Conservation (phyloP, 2,329 filamentous ascomycete genomes). For the Myotisia sp. region DNA sequence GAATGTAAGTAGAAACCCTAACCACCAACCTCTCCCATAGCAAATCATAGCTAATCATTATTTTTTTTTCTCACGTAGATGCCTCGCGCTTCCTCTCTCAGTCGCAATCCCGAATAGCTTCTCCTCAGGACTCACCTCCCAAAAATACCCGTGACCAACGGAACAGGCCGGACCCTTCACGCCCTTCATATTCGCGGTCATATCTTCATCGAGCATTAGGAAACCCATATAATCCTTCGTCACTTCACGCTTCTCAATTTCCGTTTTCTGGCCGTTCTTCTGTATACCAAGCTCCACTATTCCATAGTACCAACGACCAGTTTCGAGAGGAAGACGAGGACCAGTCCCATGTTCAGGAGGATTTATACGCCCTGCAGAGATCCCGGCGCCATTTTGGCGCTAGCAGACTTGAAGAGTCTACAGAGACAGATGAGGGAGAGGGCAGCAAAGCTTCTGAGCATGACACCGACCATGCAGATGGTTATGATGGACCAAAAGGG, state of each 20-base stretch:
- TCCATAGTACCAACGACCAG: slow-evolving; percentile 80
- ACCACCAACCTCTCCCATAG: not conserved
- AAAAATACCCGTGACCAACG: slow-evolving; percentile 35
- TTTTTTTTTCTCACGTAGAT: slow-evolving; percentile 42
- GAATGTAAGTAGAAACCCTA: slow-evolving; percentile 11
- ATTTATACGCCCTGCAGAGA: slow-evolving; percentile 79
- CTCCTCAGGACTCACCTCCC: slow-evolving; percentile 43
- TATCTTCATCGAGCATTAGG: slow-evolving; percentile 42
- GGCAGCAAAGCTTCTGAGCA: slow-evolving; percentile 5
- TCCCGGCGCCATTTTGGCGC: slow-evolving; percentile 79
- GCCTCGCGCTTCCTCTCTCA: slow-evolving; percentile 92
- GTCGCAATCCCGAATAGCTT: slow-evolving; percentile 79
- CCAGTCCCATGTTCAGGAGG: slow-evolving; percentile 77
- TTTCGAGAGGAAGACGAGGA: slow-evolving; percentile 89
- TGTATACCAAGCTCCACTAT: slow-evolving; percentile 68
- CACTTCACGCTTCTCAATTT: slow-evolving; percentile 60
- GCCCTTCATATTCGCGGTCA: slow-evolving; percentile 36
- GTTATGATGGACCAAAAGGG: slow-evolving; percentile 33
- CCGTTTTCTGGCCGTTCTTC: slow-evolving; percentile 66
- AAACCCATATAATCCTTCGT: slow-evolving; percentile 64
- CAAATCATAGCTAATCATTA: not conserved
- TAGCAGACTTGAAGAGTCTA: slow-evolving; percentile 70
- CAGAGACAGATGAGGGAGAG: slow-evolving; percentile 59
- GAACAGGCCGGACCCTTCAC: slow-evolving; percentile 33
- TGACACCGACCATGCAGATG: slow-evolving; percentile 39